Conservation (phyloP, 371 early-diverging fungal genomes). For the Actinomortierella ambigua region DNA sequence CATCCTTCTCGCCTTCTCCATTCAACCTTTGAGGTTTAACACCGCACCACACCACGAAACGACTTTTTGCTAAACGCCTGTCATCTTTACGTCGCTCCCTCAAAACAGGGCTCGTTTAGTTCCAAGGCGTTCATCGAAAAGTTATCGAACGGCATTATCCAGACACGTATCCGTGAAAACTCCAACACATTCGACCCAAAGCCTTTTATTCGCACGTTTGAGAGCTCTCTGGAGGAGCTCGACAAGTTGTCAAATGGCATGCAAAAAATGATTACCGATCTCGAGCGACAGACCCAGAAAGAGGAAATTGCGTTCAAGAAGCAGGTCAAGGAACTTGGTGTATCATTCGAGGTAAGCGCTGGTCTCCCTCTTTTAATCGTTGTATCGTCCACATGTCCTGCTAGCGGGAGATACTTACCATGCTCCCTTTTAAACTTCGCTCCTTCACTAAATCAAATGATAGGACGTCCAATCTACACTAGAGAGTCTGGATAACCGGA, state of each 20-base stretch:
- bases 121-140: constrained; percentile 40
- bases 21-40: too few species aligned
- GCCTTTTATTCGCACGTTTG: constrained; percentile 91
- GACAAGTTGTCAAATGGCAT: constrained; percentile 73
- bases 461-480: constrained; percentile 84
- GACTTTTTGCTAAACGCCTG: too few species aligned
- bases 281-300: constrained; percentile 76
- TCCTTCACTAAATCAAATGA: background rate
- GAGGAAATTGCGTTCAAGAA: constrained; percentile 78
- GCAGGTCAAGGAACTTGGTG: constrained; percentile 72
- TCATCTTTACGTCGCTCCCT: background rate
- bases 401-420: background rate
- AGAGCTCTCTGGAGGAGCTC: constrained; percentile 83
- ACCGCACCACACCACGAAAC: too few species aligned
- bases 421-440: background rate
- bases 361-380: background rate
- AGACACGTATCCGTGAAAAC: constrained; percentile 43
- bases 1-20: too few species aligned
- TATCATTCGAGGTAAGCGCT: constrained; percentile 73
- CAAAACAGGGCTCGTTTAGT: constrained; percentile 35
- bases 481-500: constrained; percentile 83
- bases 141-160: constrained; percentile 38
- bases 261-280: constrained; percentile 80
- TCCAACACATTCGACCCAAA: constrained; percentile 70
- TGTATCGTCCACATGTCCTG: background rate